A percentile compares a stretch with the other conserved stretches of the same genome.
These are phyloP conservation scores for Phytophthora uliginosa DNA, from an alignment of 352 stramenopile species.

Conservation along the genomic window DNA sequence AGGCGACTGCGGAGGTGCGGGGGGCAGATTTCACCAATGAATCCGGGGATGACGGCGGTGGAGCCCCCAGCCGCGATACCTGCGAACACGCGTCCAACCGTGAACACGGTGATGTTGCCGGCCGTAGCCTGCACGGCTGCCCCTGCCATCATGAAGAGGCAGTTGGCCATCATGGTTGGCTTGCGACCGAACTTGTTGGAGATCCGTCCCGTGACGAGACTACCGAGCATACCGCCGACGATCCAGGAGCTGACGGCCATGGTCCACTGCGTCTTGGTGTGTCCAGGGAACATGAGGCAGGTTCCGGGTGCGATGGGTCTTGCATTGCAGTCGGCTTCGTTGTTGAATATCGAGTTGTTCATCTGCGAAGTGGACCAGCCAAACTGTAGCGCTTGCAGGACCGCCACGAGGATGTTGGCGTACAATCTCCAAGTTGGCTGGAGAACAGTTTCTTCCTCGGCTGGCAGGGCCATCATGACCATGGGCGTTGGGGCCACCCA, in stretches of 20 bases:
- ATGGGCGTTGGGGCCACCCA: slow-evolving; percentile 36
- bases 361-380: slow-evolving; percentile 67
- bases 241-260: slow-evolving; percentile 70
- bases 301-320: slow-evolving; percentile 40
- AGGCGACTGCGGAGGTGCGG: slow-evolving; percentile 43
- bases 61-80: slow-evolving; percentile 51
- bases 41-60: slow-evolving; percentile 42
- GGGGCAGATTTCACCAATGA: slow-evolving; percentile 55
- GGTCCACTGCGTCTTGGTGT: slow-evolving; percentile 56
- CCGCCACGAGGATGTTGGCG: slow-evolving; percentile 52
- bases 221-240: slow-evolving; percentile 56
- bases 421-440: slow-evolving; percentile 52
- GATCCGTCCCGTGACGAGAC: slow-evolving; percentile 30
- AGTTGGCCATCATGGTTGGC: slow-evolving; percentile 42
- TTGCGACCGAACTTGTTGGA: slow-evolving; percentile 62
- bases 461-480: slow-evolving; percentile 26
- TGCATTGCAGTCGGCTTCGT: slow-evolving; percentile 51
- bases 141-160: slow-evolving; percentile 52
- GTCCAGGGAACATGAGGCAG: slow-evolving; percentile 39
- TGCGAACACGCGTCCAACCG: slow-evolving; percentile 47
- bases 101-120: slow-evolving; percentile 40
- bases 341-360: slow-evolving; percentile 46
- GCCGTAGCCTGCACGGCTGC: slow-evolving; percentile 39
- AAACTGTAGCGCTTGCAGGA: slow-evolving; percentile 54
- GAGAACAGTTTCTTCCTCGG: slow-evolving; percentile 17